Evolutionary conservation across 495 filamentous ascomycete genomes (phyloP), one percentile per base, ranked within the genome.

Genomic region (Penicillium cosmopolitanum): DNA sequence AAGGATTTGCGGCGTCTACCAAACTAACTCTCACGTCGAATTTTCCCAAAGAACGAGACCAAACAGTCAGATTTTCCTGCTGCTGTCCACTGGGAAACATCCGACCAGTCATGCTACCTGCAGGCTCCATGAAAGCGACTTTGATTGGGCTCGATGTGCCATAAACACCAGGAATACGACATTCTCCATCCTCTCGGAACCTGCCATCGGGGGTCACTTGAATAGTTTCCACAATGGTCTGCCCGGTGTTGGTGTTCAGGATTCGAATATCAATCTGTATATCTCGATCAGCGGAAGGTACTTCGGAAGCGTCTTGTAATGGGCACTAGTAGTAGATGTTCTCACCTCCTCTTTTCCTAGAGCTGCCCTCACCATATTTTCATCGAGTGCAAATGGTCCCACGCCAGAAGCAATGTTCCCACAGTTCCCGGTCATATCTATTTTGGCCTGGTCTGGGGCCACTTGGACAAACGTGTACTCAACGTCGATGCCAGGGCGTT

Each of bases 381-480:
- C 71, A 43, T 78, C 71, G 15, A 77, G 42, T 1, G 71, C 63
- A 57, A 78, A 78, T 11, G 71, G 71, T 0, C 66, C 75, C 0
- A 77, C 68, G 0, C 74, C 75, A 28, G 74, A 66, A 2, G 67
- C 67, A 42, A 78, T 77, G 53, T 77, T 78, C 1, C 74, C 76
- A 55, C 76, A 78, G 21, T 72, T 78, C 8, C 74, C 76, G n/a
- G 71, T 70, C 58, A 73, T 64, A 51, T 78, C 74, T 8, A 76
- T 51, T n/a, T 63, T 66, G 2, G 62, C 64, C 16, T 66, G 60
- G 21, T 68, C 71, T 1, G 70, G 66, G 1, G 67, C 66, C 9
- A 74, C 64, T 51, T 78, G 75, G 12, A 71, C 51, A 61, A 78
- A 78, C 0, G 73, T 78, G 50, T 75, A 78, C 2, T 78, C 74